phyloP scores from a whole-genome alignment of 2,329 filamentous ascomycete genomes.

The Dothistroma pini region DNA sequence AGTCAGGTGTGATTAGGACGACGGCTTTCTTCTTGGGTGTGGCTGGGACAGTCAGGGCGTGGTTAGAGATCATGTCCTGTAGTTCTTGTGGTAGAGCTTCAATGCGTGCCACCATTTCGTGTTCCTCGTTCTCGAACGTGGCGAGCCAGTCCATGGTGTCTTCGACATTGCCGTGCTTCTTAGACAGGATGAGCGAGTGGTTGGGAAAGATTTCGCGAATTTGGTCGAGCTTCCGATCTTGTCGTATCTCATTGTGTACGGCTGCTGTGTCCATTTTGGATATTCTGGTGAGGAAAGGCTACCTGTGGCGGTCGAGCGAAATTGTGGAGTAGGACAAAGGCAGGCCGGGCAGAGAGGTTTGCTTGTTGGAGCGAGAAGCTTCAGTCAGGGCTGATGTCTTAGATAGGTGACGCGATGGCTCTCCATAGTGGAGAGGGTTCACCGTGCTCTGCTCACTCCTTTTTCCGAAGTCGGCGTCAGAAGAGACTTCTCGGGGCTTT shows the following conservation, averaged over 20 bases:
- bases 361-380: too few species aligned
- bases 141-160: background rate
- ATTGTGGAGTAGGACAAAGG: too few species aligned
- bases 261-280: background rate
- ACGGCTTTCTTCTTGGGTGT: background rate
- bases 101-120: background rate
- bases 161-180: background rate
- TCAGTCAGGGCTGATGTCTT: too few species aligned
- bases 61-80: background rate
- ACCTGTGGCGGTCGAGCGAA: too few species aligned
- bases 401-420: too few species aligned
- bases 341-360: too few species aligned
- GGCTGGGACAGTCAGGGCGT: background rate
- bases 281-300: too few species aligned
- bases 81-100: background rate
- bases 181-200: background rate
- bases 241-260: background rate
- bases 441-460: too few species aligned
- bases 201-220: background rate
- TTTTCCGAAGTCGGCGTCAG: too few species aligned
- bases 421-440: too few species aligned
- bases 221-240: background rate
- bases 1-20: background rate
- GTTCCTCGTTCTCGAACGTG: background rate
- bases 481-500: too few species aligned